Evolutionary conservation across 2,329 filamentous ascomycete genomes (phyloP), one percentile per base, ranked within the genome.

Genomic region (Pestalotiopsis sp.): DNA sequence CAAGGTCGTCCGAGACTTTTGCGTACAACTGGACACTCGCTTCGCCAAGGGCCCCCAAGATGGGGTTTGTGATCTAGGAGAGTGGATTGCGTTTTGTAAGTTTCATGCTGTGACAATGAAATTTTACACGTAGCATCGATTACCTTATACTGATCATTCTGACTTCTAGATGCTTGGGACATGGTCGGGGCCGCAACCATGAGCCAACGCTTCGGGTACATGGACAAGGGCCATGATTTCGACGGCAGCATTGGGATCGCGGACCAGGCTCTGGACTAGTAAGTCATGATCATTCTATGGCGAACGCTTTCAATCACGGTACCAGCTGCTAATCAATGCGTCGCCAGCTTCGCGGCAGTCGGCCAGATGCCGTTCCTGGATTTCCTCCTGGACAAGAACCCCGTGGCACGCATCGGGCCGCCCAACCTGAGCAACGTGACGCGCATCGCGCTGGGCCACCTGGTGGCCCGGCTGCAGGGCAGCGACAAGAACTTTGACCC

Each of bases 121-220:
- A 25, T n/a, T n/a, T n/a, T n/a, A n/a, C n/a, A n/a, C n/a, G n/a
- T n/a, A n/a, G n/a, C n/a, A n/a, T n/a, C n/a, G n/a, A n/a, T n/a
- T n/a, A n/a, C n/a, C n/a, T n/a, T n/a, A 3, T 25, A 25, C 2
- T 25, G 25, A 25, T 25, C 1, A 31, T 27, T 1, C 31, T 27
- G 11, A 23, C 3, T 4, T 12, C 27, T 38, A 77, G 76, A 70
- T 20, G 68, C 82, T 3, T 83, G 81, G 76, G 82, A 85, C 67
- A 77, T 82, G n/a, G 76, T 83, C 20, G 80, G 82, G 20, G 77
- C 79, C 38, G 70, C 82, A 23, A 80, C 77, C 25, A 84, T 83
- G 60, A 79, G 82, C 23, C 75, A 76, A 11, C 77, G 77, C 65
- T 81, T 83, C 65, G 82, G 82, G 2, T 84, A 83, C 70, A 74